Conservation (phyloP, 2,329 filamentous ascomycete species). For the Aspergillus glaucus region DNA sequence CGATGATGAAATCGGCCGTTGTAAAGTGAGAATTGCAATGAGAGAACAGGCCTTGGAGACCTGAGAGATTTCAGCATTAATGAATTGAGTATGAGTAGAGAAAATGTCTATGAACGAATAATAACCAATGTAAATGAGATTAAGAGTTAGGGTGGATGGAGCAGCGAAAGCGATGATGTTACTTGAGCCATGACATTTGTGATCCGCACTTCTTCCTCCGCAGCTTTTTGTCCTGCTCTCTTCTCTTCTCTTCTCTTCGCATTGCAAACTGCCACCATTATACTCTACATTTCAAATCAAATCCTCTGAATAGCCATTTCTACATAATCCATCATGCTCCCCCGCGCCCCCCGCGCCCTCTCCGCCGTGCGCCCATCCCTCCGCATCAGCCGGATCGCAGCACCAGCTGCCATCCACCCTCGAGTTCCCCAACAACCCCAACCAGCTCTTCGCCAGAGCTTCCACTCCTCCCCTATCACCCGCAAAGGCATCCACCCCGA, state of each 20-base stretch:
- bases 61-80: background rate
- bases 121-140: no score
- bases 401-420: slow-evolving; percentile 8
- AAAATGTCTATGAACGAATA: no score
- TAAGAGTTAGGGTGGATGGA: background rate
- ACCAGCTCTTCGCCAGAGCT: slow-evolving; percentile 13
- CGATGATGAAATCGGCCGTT: slow-evolving; percentile 1
- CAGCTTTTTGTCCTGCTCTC: background rate
- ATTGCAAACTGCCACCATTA: background rate
- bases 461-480: slow-evolving; percentile 31
- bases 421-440: slow-evolving; percentile 4
- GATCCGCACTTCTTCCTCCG: background rate
- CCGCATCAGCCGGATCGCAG: slow-evolving; percentile 13
- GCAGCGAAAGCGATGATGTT: background rate
- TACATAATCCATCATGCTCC: slow-evolving; percentile 24
- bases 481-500: slow-evolving; percentile 56
- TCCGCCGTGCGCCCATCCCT: slow-evolving; percentile 16
- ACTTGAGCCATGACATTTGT: background rate
- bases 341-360: slow-evolving; percentile 39
- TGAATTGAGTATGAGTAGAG: no score
- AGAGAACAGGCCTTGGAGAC: slow-evolving; percentile 2
- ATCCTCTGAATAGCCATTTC: background rate
- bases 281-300: background rate
- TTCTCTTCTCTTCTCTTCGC: background rate
- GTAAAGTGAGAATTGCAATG: background rate